A percentile compares a stretch with the other conserved stretches of the same genome.
phyloP scores from a whole-genome alignment of 2,329 filamentous ascomycete genomes.

The Mycosphaerella sp. region DNA sequence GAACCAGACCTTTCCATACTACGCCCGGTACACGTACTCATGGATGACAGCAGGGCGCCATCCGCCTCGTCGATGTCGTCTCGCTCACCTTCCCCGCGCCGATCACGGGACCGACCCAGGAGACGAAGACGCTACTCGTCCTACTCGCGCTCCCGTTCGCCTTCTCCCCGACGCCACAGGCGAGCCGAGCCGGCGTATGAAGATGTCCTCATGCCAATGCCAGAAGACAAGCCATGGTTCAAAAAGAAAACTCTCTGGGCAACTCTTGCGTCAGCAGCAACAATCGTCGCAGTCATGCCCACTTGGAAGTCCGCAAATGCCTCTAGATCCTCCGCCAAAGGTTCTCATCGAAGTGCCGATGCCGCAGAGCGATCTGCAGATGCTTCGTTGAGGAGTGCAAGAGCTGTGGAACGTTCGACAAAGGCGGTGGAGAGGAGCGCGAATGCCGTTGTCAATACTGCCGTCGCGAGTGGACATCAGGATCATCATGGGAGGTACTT shows the following conservation, averaged over 20 bases:
- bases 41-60: neutral
- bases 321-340: slow-evolving; percentile 12
- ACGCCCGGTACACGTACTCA: slow-evolving; percentile 3
- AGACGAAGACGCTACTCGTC: slow-evolving; percentile 7
- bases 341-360: slow-evolving; percentile 11
- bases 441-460: slow-evolving; percentile 21
- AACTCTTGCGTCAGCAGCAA: slow-evolving; percentile 17
- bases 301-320: slow-evolving; percentile 13
- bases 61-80: slow-evolving; percentile 5
- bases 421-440: slow-evolving; percentile 15
- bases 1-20: slow-evolving; percentile 1
- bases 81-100: slow-evolving; percentile 2
- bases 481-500: slow-evolving; percentile 21
- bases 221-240: slow-evolving; percentile 19
- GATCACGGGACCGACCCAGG: neutral
- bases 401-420: slow-evolving; percentile 9
- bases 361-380: slow-evolving; percentile 14
- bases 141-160: slow-evolving; percentile 8
- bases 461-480: slow-evolving; percentile 19
- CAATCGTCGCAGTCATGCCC: slow-evolving; percentile 17
- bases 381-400: slow-evolving; percentile 9
- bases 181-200: neutral
- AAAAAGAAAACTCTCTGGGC: slow-evolving; percentile 25
- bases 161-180: neutral
- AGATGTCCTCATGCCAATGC: slow-evolving; percentile 5